Base-by-base conservation (phyloP, 2,329 filamentous ascomycete species). In the Pezicula carpinea region DNA sequence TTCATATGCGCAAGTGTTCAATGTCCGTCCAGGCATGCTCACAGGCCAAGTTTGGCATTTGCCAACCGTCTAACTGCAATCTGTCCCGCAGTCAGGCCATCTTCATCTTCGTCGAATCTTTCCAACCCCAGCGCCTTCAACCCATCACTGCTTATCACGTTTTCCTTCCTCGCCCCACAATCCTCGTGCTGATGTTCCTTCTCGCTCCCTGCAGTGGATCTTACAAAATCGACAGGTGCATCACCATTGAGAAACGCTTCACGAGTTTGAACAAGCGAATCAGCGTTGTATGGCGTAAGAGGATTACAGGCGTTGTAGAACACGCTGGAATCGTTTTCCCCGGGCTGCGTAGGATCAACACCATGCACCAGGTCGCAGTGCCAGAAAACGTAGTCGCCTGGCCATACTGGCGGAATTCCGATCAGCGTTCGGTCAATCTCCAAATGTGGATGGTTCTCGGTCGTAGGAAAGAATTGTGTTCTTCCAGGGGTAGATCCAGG, bases 341-440 rank as follows among this genome's bases (percentile, higher is more conserved):
- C 90, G 1, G 66, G 66, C 62, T 95, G 89, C 2, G 82, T 72
- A 52, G 79, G 82, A 68, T 96, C 90, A 1, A 95, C 89, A 0
- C 87, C 79, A 62, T 95, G 89, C 10, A 31, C 13, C 2, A 73
- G 49, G 23, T 56, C 46, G 59, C 54, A 76, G 72, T 74, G 56
- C 85, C 85, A 75, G 59, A 79, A 70, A 6, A 85, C 80, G 55
- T 79, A 85, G 61, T 85, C 82, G 8, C 82, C 82, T 0, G 82
- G 82, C 34, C 71, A 66, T 11, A 85, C 80, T 4, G 65, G 65
- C 0, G 82, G 82, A 10, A 84, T 69, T 52, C 80, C 75, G 3
- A 83, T 72, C 81, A 85, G 85, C 0, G 77, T 77, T 8, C 71
- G 64, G 14, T 72, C 64, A 3, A 85, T 70, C 32, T 34, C 6